Evolutionary conservation across 805 yeast species (phyloP), one percentile per base, ranked within the genome.

Genomic region (Candida vaughaniae): DNA sequence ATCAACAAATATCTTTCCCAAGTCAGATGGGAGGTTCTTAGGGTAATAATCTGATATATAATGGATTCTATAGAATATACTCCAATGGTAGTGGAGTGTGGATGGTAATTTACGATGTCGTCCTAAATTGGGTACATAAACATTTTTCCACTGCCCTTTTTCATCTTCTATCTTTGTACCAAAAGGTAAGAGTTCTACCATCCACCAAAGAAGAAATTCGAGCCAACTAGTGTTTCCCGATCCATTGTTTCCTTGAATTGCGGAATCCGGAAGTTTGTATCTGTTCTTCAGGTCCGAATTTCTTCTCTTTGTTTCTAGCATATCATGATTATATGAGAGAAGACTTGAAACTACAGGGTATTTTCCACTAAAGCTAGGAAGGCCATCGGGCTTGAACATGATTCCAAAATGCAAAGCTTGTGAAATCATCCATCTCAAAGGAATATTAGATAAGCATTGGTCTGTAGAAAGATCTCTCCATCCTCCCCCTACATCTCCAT

Each of bases 401-500:
- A 79, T 71, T 0, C 84, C 85, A 46, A 62, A 59, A 34, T 64
- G 66, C 6, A 73, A 48, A 0, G 84, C 77, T 50, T 76, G 78
- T 4, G 71, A 58, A 9, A 81, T 40, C 53, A 82, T 75, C 87
- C 87, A 82, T 42, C 81, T 63, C 16, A 82, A 57, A 0, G 86
- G 61, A 11, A 78, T 43, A 44, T 77, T 71, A 0, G 84, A 66
- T 11, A 76, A 41, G 16, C 55, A 48, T 28, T 75, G 71, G n/a
- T 34, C 40, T 9, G 39, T 76, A 32, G 62, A 51, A 0, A 40
- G 22, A 51, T 75, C 80, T 1, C 64, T 53, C 82, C 84, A 80
- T 0, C 84, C 84, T 3, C 87, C 87, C 2, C 88, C 88, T 47
- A 77, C 60, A 55, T 82, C 87, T 7, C 82, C 66, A 55, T 82